Percentiles rank a stretch among this genome's conserved stretches.
Conservation (phyloP, 2,329 filamentous ascomycete species). For the Penicillium frequentans region DNA sequence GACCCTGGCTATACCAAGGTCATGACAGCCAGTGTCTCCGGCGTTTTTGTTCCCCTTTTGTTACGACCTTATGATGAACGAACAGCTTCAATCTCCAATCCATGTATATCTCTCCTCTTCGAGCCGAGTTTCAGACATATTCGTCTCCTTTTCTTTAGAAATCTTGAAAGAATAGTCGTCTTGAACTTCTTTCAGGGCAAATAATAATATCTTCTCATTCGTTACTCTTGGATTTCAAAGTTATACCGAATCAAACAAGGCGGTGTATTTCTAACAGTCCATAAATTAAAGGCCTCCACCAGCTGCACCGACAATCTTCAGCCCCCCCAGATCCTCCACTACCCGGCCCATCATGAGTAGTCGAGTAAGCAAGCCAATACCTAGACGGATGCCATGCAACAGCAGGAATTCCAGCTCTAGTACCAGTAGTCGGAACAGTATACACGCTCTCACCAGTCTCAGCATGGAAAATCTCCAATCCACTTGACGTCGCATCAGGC, state of each 20-base stretch:
- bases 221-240: not conserved
- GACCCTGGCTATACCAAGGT: not conserved
- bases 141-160: not conserved
- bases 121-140: not conserved
- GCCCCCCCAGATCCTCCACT: constrained; percentile 40
- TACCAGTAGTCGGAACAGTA: constrained; percentile 42
- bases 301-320: constrained; percentile 51
- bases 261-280: not conserved
- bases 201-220: not conserved
- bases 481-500: constrained; percentile 41
- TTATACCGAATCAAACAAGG: not conserved
- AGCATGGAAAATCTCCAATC: constrained; percentile 52
- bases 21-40: not conserved
- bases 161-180: not conserved
- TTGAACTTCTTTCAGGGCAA: not conserved
- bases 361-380: constrained; percentile 52
- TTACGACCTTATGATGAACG: constrained; percentile 20
- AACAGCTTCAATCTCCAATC: constrained; percentile 1
- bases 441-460: constrained; percentile 51
- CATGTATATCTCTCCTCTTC: constrained; percentile 7
- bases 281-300: constrained; percentile 36
- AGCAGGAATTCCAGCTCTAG: constrained; percentile 43
- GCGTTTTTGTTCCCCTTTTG: not conserved
- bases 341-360: constrained; percentile 42
- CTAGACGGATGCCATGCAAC: constrained; percentile 52